phyloP scores from a whole-genome alignment of 768 basidiomycete genomes.

The Rhizopogon rudus region DNA sequence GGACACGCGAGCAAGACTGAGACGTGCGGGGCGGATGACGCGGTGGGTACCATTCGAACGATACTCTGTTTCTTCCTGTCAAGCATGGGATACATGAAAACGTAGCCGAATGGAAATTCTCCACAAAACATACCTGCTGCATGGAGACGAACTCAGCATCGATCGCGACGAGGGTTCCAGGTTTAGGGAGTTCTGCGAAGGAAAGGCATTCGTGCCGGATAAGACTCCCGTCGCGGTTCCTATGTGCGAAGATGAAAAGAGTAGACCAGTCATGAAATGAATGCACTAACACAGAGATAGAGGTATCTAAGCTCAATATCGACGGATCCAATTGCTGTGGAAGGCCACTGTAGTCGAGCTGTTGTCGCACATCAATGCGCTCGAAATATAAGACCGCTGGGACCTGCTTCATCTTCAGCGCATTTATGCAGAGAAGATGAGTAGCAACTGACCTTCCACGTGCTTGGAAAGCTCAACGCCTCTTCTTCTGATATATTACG shows the following conservation, averaged over 20 bases:
- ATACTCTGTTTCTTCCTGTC: constrained; percentile 90
- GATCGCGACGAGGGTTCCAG: constrained; percentile 88
- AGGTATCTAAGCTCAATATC: constrained; percentile 82
- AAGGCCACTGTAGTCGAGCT: constrained; percentile 60
- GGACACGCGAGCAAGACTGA: constrained; percentile 92
- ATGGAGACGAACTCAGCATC: constrained; percentile 98
- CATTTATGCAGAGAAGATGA: neutral
- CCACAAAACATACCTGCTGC: constrained; percentile 62
- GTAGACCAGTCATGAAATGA: neutral
- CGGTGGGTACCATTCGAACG: constrained; percentile 94
- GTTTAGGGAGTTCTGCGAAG: constrained; percentile 72
- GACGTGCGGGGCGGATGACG: constrained; percentile 84
- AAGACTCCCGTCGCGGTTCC: constrained; percentile 66
- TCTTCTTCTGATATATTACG: constrained; percentile 80
- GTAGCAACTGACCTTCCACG: constrained; percentile 76
- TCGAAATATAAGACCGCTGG: constrained; percentile 92
- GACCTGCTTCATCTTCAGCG: constrained; percentile 40
- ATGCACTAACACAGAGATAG: constrained; percentile 69
- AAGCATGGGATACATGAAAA: neutral
- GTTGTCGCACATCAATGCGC: constrained; percentile 53
- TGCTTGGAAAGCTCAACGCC: constrained; percentile 80
- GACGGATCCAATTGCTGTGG: constrained; percentile 64
- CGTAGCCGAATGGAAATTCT: neutral
- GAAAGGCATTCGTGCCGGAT: constrained; percentile 77
- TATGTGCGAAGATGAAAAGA: constrained; percentile 23